phyloP scores from a whole-genome alignment of 306 rosid genomes.

The Alnus rubra region DNA sequence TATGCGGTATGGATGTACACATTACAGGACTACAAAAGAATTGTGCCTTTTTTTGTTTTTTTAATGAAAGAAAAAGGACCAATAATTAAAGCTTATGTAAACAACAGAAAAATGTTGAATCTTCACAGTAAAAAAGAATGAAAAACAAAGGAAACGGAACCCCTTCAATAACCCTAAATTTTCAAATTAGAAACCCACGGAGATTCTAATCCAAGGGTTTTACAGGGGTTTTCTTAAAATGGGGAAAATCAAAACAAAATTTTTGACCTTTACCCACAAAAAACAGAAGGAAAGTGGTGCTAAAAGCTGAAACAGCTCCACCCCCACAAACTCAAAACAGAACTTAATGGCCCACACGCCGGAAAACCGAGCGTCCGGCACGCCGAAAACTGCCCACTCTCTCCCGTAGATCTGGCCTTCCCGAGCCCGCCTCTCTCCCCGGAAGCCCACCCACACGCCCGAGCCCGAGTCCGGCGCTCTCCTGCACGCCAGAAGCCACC shows the following conservation, averaged over 20 bases:
- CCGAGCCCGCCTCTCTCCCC: too few relatives aligned
- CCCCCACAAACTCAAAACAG: conserved; percentile 23
- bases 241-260: conserved; percentile 25
- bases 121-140: conserved; percentile 17
- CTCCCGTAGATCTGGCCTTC: too few relatives aligned
- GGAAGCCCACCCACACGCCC: too few relatives aligned
- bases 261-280: conserved; percentile 28
- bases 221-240: conserved; percentile 28
- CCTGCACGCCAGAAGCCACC: too few relatives aligned
- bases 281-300: conserved; percentile 10
- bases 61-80: too few relatives aligned
- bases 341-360: too few relatives aligned
- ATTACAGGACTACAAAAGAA: too few relatives aligned
- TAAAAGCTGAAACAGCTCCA: conserved; percentile 33
- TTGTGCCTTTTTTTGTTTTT: too few relatives aligned
- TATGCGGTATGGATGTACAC: too few relatives aligned
- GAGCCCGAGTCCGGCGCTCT: too few relatives aligned
- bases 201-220: conserved; percentile 30
- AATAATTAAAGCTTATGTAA: conserved; percentile 4
- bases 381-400: too few relatives aligned
- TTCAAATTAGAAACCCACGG: conserved; percentile 24
- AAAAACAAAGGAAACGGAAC: conserved; percentile 19
- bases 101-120: conserved; percentile 22
- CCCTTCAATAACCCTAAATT: conserved; percentile 28
- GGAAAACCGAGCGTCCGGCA: too few relatives aligned